Base-by-base conservation (phyloP, 192 early-diverging fungal genomes). In the Rhizophlyctis rosea region DNA sequence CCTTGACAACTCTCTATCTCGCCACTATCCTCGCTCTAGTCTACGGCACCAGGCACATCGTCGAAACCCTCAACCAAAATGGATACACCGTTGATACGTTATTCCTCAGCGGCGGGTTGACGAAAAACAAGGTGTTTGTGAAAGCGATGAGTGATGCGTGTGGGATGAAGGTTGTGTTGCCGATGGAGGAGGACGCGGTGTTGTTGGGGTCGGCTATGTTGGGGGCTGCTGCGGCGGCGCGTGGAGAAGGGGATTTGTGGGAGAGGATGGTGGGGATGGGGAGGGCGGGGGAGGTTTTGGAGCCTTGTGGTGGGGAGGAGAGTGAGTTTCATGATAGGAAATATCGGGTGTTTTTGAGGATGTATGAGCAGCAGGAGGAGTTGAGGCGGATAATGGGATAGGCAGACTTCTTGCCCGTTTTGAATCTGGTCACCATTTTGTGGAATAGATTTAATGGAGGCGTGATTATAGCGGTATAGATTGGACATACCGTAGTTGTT, bases 141-240 rank as follows among this genome's bases (percentile, higher is more conserved):
- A 70, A 85, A 50, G 64, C 81, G 0, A 34, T 84, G 18, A 85
- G 86, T 21, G 87, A 90, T 70, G 73, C 81, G 0, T 77, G 70
- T 16, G 70, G 80, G 3, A 66, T 76, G 7, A 68, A 54, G 0
- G 82, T 89, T 0, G 61, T 86, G 4, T 44, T 91, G 7, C 81
- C 86, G 2, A 62, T 71, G 50, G 73, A 76, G 30, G 73, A 74
- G 24, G 80, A 86, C 44, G 83, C 85, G 3, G 85, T 87, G 0
- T 79, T 91, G 4, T 66, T 90, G 44, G 87, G 87, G 11, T 81
- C 89, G 1, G 87, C 88, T 2, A 71, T 88, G 7, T 73, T 85
- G 35, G 88, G 88, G 4, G 83, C 81, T 1, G 71, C 77, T 18
- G 88, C 87, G 4, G 57, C 74, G 16, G 57, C 4, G 13, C 27